Percentiles rank a stretch among this genome's conserved stretches.
phyloP scores from a whole-genome alignment of 1,284 basidiomycete species.

The Papiliotrema terrestris region DNA sequence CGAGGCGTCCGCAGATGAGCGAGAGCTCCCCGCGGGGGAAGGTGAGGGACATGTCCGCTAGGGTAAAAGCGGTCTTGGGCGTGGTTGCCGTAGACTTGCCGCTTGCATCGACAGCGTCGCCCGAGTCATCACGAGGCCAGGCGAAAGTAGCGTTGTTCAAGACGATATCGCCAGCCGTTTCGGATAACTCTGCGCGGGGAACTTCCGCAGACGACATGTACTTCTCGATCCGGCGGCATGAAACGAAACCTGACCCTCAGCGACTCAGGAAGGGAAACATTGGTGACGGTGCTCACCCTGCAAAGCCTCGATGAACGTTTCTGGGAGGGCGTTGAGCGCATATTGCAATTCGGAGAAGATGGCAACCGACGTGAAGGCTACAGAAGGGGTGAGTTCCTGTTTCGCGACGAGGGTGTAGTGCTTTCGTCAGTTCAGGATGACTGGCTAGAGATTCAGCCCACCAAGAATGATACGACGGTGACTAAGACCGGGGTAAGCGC shows the following conservation, averaged over 20 bases:
- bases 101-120: neutral
- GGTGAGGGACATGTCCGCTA: slow-evolving; percentile 71
- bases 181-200: slow-evolving; percentile 57
- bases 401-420: slow-evolving; percentile 63
- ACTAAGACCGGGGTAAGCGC: slow-evolving; percentile 46
- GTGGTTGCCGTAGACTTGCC: slow-evolving; percentile 59
- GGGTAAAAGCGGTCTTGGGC: slow-evolving; percentile 70
- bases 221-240: slow-evolving; percentile 84
- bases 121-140: slow-evolving; percentile 70
- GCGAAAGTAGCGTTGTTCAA: slow-evolving; percentile 81
- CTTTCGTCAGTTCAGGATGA: slow-evolving; percentile 23
- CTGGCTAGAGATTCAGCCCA: slow-evolving; percentile 11
- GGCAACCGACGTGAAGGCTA: slow-evolving; percentile 68
- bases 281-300: slow-evolving; percentile 54
- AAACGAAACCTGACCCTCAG: slow-evolving; percentile 59
- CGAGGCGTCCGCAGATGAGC: slow-evolving; percentile 67
- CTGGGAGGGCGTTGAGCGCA: slow-evolving; percentile 73
- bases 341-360: slow-evolving; percentile 80
- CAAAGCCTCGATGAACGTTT: slow-evolving; percentile 81
- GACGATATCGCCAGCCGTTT: slow-evolving; percentile 57
- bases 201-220: slow-evolving; percentile 74
- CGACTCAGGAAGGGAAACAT: neutral
- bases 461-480: slow-evolving; percentile 47
- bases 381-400: slow-evolving; percentile 70
- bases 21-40: slow-evolving; percentile 76